phyloP scores from a whole-genome alignment of 2,329 filamentous ascomycete genomes.

The Aspergillus glaucus region DNA sequence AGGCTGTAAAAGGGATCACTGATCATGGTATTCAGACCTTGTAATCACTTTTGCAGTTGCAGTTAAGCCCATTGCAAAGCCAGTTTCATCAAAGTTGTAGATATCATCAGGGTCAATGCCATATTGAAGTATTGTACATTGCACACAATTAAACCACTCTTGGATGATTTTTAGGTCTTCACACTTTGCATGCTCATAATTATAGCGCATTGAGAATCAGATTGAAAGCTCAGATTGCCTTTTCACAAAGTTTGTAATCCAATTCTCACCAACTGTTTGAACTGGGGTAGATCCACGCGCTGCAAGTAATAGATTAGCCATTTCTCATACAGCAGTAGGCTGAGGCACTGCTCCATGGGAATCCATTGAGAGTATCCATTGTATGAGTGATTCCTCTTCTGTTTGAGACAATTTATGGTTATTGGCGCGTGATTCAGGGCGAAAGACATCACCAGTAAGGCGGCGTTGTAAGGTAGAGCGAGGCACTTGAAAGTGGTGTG shows the following conservation, averaged over 20 bases:
- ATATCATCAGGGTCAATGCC: constrained; percentile 5
- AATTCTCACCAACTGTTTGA: constrained; percentile 1
- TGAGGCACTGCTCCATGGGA: not conserved
- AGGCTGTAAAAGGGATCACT: too few relatives aligned
- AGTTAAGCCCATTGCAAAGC: not conserved
- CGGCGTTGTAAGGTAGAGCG: too few relatives aligned
- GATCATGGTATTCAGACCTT: too few relatives aligned
- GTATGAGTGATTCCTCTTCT: not conserved
- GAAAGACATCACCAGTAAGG: too few relatives aligned
- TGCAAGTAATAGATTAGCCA: not conserved
- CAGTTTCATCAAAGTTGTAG: constrained; percentile 5
- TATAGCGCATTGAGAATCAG: not conserved
- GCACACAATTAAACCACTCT: constrained; percentile 5
- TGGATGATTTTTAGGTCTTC: not conserved
- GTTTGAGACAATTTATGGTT: not conserved
- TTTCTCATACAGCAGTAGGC: not conserved
- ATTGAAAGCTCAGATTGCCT: not conserved
- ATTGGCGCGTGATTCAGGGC: not conserved
- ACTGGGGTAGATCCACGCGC: not conserved
- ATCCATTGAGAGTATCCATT: not conserved
- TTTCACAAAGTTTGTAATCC: not conserved
- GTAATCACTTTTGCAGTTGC: too few relatives aligned
- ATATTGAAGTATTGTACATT: constrained; percentile 4
- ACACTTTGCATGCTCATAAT: not conserved
- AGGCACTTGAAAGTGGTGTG: too few relatives aligned